A percentile compares a stretch with the other conserved stretches of the same genome.
Evolutionary conservation across 2,329 filamentous ascomycete genomes (phyloP).

Genomic region (Nothophoma quercina): DNA sequence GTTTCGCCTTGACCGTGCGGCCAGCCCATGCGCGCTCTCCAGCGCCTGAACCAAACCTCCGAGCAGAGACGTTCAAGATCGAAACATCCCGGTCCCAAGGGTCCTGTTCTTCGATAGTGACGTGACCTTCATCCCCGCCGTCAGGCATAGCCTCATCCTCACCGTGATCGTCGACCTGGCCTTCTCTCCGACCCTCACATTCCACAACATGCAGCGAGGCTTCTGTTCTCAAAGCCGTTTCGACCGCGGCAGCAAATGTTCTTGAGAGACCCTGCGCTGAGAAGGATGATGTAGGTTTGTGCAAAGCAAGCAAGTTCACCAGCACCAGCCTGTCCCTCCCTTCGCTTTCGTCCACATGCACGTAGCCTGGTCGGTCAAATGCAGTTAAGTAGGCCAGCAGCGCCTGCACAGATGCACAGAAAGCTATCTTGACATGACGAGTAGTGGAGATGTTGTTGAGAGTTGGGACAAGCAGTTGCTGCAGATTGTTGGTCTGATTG

Average conservation of each 20-base stretch:
- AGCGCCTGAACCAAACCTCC: slow-evolving; percentile 42
- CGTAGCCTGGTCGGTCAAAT: slow-evolving; percentile 21
- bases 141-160: slow-evolving; percentile 57
- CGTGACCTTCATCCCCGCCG: slow-evolving; percentile 14
- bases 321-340: slow-evolving; percentile 59
- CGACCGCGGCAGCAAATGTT: slow-evolving; percentile 69
- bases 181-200: slow-evolving; percentile 31
- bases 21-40: slow-evolving; percentile 56
- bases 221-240: slow-evolving; percentile 58
- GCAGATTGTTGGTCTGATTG: slow-evolving; percentile 19
- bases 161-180: slow-evolving; percentile 53
- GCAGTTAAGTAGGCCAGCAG: slow-evolving; percentile 78
- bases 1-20: slow-evolving; percentile 54
- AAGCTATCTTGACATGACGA: slow-evolving; percentile 72
- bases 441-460: slow-evolving; percentile 74
- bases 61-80: slow-evolving; percentile 58
- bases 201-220: slow-evolving; percentile 55
- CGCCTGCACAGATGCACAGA: slow-evolving; percentile 77
- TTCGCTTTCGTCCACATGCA: slow-evolving; percentile 13
- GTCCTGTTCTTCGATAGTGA: slow-evolving; percentile 25
- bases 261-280: slow-evolving; percentile 75
- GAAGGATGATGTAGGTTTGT: slow-evolving; percentile 75
- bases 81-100: slow-evolving; percentile 57
- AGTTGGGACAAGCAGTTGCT: slow-evolving; percentile 65
- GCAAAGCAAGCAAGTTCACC: slow-evolving; percentile 71